Percentiles rank a stretch among this genome's conserved stretches.
phyloP scores from a whole-genome alignment of 495 filamentous ascomycete species.

The Hypoxylon fuscum region DNA sequence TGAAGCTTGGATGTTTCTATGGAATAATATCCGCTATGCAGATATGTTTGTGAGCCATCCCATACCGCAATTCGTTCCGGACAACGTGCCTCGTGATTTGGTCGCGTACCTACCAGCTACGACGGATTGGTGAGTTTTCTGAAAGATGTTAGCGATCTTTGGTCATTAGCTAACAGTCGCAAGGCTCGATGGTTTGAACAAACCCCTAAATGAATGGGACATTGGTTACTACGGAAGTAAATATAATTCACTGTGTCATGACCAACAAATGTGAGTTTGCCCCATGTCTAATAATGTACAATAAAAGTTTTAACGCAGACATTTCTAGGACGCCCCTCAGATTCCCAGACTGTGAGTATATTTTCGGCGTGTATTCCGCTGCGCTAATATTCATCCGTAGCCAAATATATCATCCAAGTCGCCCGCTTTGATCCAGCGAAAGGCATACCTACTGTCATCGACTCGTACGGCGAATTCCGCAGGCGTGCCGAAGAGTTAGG shows the following conservation, averaged over 20 bases:
- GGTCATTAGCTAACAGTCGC: background rate
- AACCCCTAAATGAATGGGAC: conserved; percentile 78
- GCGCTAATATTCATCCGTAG: conserved; percentile 42
- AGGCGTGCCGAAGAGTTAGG: conserved; percentile 59
- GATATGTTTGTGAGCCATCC: conserved; percentile 90
- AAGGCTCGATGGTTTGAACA: conserved; percentile 88
- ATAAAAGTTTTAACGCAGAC: conserved; percentile 11
- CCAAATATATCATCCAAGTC: conserved; percentile 81
- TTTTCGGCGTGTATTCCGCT: background rate
- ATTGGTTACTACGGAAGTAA: conserved; percentile 76
- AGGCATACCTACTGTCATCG: conserved; percentile 82
- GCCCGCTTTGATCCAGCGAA: conserved; percentile 90
- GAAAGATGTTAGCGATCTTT: background rate
- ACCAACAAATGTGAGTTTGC: conserved; percentile 62
- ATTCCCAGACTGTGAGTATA: conserved; percentile 67
- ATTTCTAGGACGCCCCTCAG: conserved; percentile 66
- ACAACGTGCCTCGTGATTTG: conserved; percentile 68
- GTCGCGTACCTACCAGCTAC: conserved; percentile 85
- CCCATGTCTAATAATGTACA: background rate
- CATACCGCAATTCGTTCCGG: conserved; percentile 78
- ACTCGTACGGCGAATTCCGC: conserved; percentile 79
- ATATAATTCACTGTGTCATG: conserved; percentile 73
- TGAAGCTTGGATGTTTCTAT: conserved; percentile 81
- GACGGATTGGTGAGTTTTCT: conserved; percentile 73
- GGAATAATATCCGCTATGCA: conserved; percentile 72